phyloP scores from a whole-genome alignment of 345 rosid species.

The Eucalyptus leucophloia region DNA sequence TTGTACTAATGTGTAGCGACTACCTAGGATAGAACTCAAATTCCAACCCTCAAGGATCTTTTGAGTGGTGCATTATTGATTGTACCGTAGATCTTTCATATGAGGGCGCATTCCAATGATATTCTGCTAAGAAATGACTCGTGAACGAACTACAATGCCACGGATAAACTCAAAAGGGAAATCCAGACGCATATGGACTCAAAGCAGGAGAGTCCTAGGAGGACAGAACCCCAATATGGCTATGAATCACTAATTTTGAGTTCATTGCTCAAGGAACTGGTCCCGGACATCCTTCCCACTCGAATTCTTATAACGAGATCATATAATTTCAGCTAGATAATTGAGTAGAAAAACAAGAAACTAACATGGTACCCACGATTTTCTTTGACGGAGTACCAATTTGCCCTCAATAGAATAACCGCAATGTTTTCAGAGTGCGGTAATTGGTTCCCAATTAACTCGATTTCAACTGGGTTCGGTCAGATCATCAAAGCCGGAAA shows the following conservation, averaged over 20 bases:
- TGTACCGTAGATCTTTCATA: neutral
- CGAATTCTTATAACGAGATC: neutral
- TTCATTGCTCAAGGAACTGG: neutral
- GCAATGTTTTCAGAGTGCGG: neutral
- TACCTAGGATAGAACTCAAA: neutral
- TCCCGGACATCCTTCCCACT: neutral
- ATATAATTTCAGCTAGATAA: neutral
- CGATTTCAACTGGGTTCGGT: neutral
- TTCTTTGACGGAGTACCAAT: neutral
- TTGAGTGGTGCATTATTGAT: neutral
- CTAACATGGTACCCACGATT: neutral
- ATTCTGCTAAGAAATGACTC: neutral
- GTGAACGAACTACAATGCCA: neutral
- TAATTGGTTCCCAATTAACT: neutral
- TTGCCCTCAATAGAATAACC: neutral
- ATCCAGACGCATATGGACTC: neutral
- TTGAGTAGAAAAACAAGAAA: neutral
- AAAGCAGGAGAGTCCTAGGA: neutral
- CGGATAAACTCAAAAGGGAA: neutral
- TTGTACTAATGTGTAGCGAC: neutral
- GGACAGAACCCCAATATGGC: neutral
- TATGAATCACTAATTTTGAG: neutral
- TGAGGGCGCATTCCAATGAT: neutral
- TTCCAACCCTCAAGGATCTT: neutral
- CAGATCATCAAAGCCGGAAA: neutral